A percentile compares a stretch with the other conserved stretches of the same genome.
These are phyloP conservation scores for Neurospora hispaniola DNA, from an alignment of 495 filamentous ascomycete species.

Conservation along the genomic window DNA sequence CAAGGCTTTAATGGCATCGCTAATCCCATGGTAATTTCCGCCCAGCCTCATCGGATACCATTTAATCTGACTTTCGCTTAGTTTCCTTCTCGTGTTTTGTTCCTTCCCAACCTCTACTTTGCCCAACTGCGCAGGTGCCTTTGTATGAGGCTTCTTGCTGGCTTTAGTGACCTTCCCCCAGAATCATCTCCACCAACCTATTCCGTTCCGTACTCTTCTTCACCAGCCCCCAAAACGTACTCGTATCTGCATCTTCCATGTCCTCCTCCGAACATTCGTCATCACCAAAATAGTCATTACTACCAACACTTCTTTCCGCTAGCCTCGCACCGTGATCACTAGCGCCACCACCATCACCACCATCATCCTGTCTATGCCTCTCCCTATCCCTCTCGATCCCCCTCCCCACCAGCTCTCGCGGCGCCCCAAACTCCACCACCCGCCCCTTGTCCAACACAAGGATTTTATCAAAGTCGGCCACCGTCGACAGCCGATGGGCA, in stretches of 20 bases:
- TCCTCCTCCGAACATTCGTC: neutral
- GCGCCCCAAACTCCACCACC: constrained; percentile 45
- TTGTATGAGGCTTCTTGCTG: neutral
- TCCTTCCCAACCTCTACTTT: neutral
- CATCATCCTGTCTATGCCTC: neutral
- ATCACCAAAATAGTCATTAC: neutral
- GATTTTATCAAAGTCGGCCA: constrained; percentile 60
- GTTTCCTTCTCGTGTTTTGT: neutral
- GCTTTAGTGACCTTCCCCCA: neutral
- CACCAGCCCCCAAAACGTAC: constrained; percentile 20
- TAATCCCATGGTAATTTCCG: neutral
- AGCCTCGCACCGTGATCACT: neutral
- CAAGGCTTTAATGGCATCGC: neutral
- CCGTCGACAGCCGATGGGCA: constrained; percentile 59
- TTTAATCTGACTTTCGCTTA: neutral
- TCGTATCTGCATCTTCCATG: constrained; percentile 7
- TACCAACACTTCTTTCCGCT: neutral
- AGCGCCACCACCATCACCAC: neutral
- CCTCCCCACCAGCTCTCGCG: constrained; percentile 13
- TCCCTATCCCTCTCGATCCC: constrained; percentile 5
- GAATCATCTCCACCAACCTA: constrained; percentile 15
- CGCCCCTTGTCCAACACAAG: constrained; percentile 51
- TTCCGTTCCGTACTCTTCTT: constrained; percentile 20
- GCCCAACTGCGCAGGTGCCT: neutral
- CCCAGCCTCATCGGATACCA: neutral